A percentile compares a stretch with the other conserved stretches of the same genome.
Conservation (phyloP, 2,329 filamentous ascomycete genomes). For the Tothia fuscella region DNA sequence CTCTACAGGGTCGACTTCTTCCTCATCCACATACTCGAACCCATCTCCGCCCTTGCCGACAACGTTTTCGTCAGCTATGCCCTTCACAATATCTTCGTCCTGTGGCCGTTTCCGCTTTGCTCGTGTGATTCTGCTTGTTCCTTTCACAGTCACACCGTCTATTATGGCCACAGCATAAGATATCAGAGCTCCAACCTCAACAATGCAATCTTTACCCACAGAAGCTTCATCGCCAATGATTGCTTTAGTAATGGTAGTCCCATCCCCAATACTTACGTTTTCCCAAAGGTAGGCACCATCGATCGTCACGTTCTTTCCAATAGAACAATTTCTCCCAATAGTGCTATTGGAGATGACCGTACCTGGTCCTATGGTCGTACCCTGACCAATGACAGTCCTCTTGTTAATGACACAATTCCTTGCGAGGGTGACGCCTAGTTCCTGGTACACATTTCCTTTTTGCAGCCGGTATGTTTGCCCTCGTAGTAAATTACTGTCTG, state of each 20-base stretch:
- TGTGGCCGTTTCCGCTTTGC: constrained; percentile 34
- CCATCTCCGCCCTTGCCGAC: constrained; percentile 49
- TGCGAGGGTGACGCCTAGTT: constrained; percentile 63
- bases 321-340: constrained; percentile 72
- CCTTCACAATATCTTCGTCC: constrained; percentile 25
- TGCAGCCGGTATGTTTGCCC: constrained; percentile 64
- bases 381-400: constrained; percentile 62
- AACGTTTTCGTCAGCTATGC: constrained; percentile 35
- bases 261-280: constrained; percentile 64
- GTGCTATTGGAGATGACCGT: constrained; percentile 62
- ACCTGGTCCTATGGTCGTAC: constrained; percentile 62
- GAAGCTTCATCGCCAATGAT: constrained; percentile 63
- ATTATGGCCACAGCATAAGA: constrained; percentile 66
- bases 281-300: constrained; percentile 83
- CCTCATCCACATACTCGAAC: constrained; percentile 45
- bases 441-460: constrained; percentile 61
- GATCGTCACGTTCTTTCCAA: constrained; percentile 73
- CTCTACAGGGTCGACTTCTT: constrained; percentile 28
- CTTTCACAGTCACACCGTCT: constrained; percentile 41
- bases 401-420: constrained; percentile 58
- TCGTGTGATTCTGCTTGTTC: constrained; percentile 33
- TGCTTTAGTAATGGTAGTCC: constrained; percentile 55
- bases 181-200: constrained; percentile 64
- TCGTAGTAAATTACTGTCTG: constrained; percentile 64
- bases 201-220: constrained; percentile 57